Evolutionary conservation across 805 yeast genomes (phyloP), one percentile per base, ranked within the genome.

Genomic region (Brettanomyces bruxellensis): DNA sequence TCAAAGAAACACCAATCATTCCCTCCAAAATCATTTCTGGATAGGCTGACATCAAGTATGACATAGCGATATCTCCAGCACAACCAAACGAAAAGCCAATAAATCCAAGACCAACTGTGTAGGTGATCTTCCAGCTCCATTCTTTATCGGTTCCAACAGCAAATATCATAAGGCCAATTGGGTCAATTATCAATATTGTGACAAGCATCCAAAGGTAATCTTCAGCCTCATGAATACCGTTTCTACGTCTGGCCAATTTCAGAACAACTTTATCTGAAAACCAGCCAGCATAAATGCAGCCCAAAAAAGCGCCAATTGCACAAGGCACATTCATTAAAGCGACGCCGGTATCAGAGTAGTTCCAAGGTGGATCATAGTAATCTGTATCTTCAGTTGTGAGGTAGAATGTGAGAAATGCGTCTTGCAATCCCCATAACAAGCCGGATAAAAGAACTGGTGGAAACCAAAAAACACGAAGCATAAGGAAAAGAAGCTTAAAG

Each of bases 341-440:
- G 25, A 85, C 86, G 35, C 81, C 85, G 5, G 75, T 71, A 53
- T 80, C 73, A 13, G 79, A 69, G 56, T 81, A 82, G 61, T 75
- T 75, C 72, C 77, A 84, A 9, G 93, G 91, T 0, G 72, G 71
- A 47, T 73, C 81, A 45, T 78, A 78, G 65, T 79, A 84, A 51
- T 70, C 67, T 46, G 80, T 80, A 49, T 83, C 89, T 58, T 83
- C 86, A 9, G 86, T 76, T 3, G 90, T 83, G 51, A 85, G 62
- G 61, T 83, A 85, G 55, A 85, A 84, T 0, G 90, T 78, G 51
- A 84, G 70, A 57, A 83, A 80, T 0, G 88, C 85, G 58, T 83
- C 88, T 60, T 84, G 91, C 48, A 79, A 69, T 40, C 91, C 91
- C 91, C 91, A 85, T 51, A 83, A 77, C n/a, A 81, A 49, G 43